These are phyloP conservation scores for Salix viminalis DNA, from an alignment of 345 rosid species.

Conservation along the genomic window DNA sequence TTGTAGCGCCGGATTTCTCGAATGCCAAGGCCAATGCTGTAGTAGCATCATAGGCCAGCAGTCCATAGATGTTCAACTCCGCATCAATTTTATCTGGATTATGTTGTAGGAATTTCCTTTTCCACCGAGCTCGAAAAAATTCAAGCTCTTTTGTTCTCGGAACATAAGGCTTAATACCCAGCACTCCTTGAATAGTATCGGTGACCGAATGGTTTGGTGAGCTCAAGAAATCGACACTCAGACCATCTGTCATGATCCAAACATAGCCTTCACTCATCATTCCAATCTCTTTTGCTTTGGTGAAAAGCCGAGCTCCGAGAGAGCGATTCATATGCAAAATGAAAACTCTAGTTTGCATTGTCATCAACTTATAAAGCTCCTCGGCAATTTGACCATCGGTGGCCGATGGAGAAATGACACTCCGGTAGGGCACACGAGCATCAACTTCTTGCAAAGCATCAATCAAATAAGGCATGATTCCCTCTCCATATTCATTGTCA, in stretches of 20 bases:
- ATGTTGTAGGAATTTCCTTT: constrained; percentile 16
- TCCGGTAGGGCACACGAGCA: constrained; percentile 17
- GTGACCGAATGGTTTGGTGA: background rate
- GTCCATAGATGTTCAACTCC: constrained; percentile 19
- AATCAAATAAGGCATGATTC: constrained; percentile 32
- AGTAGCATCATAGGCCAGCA: constrained; percentile 45
- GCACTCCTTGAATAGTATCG: constrained; percentile 41
- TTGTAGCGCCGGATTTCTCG: constrained; percentile 16
- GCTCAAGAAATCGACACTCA: background rate
- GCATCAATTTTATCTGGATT: constrained; percentile 8
- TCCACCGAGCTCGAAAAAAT: constrained; percentile 27
- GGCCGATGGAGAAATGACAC: constrained; percentile 32
- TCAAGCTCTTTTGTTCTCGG: constrained; percentile 12
- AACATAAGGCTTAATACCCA: constrained; percentile 31
- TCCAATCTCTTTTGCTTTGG: constrained; percentile 36
- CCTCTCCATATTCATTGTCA: constrained; percentile 41
- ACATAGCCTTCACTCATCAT: constrained; percentile 61
- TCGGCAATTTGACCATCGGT: constrained; percentile 32
- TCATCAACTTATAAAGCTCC: constrained; percentile 45
- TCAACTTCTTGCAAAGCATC: constrained; percentile 35
- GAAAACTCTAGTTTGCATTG: constrained; percentile 53
- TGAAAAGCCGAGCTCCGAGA: constrained; percentile 36
- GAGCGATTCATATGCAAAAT: constrained; percentile 38
- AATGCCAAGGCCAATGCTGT: constrained; percentile 38
- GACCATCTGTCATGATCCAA: constrained; percentile 44